Evolutionary conservation across 129 eudicot genomes (phyloP), one percentile per base, ranked within the genome.

Genomic region (Pittosporum tobira): DNA sequence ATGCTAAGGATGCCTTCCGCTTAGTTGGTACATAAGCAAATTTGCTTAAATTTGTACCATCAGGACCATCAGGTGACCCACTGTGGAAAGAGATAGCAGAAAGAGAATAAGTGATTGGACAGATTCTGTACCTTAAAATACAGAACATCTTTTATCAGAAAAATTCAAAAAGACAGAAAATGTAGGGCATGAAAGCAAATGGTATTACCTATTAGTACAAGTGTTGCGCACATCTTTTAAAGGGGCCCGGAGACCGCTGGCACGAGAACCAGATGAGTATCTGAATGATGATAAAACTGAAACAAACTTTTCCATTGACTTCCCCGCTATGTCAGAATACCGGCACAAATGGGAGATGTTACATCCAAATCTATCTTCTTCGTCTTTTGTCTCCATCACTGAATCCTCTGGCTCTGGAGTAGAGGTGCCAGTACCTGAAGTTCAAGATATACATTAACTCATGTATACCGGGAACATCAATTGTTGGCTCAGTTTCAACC

Each of bases 241-340:
- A 48, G 99, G 96, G 47, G 99, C 84, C 45, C 99, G 90, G 55
- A 91, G 91, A 55, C 99, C 99, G 36, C 94, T 86, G 22, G 96
- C 94, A 73, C 99, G 99, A 54, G 96, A 87, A 59, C 99, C 96
- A 24, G 85, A 71, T 72, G 87, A 75, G 73, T 64, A 87, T 70
- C 69, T 76, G 61, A 78, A 91, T 55, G 99, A 81, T 22, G 99
- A 91, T 64, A 91, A 76, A 4, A 79, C 76, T 22, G 87, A 72
- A 29, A 73, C 85, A 73, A 91, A 91, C 2, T 81, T 91, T 8
- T 91, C 88, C 77, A 91, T 72, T 5, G 99, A 87, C 70, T 87
- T 91, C 68, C 68, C 99, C 14, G 99, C 94, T 77, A 87, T 84
- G 28, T 79, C 74, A 26, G 96, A 81, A 69, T 91, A 91, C 55